Evolutionary conservation across 2,329 filamentous ascomycete genomes (phyloP).

Genomic region (Colletotrichum abscissum): DNA sequence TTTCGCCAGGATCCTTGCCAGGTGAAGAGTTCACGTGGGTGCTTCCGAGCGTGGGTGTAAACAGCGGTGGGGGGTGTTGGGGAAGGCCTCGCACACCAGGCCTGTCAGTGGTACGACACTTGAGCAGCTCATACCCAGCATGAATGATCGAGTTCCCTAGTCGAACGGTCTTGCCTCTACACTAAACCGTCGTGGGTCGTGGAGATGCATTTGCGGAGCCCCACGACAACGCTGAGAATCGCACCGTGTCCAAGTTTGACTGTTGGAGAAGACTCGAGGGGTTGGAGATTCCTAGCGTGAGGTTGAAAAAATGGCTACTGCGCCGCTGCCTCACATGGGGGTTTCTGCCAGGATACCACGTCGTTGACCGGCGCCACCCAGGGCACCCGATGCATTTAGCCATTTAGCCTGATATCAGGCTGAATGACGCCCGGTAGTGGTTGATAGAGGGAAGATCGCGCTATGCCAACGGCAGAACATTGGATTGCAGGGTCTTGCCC

Average conservation of each 20-base stretch:
- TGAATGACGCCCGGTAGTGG: constrained; percentile 17
- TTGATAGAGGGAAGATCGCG: not conserved
- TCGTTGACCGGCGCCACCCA: constrained; percentile 4
- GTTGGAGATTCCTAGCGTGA: constrained; percentile 4
- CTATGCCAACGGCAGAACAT: constrained; percentile 4
- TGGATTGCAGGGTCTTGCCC: not conserved
- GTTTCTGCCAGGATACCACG: constrained; percentile 5
- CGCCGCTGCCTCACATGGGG: constrained; percentile 20
- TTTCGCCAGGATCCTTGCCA: not conserved
- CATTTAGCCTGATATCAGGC: constrained; percentile 32
- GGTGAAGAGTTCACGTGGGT: not conserved
- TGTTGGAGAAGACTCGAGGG: not conserved
- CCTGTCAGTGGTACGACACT: constrained; percentile 7
- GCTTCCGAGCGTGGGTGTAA: not conserved
- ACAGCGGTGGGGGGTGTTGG: not conserved
- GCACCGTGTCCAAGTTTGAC: not conserved
- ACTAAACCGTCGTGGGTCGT: not conserved
- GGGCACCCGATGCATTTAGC: constrained; percentile 15
- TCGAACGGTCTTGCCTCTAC: not conserved
- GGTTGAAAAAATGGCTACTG: not conserved
- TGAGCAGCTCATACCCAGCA: not conserved
- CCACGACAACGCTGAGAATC: not conserved
- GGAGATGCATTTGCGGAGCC: not conserved
- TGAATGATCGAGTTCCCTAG: not conserved
- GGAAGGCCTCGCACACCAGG: not conserved